phyloP scores from a whole-genome alignment of 2,329 filamentous ascomycete genomes.

The Didymella arachidicola region DNA sequence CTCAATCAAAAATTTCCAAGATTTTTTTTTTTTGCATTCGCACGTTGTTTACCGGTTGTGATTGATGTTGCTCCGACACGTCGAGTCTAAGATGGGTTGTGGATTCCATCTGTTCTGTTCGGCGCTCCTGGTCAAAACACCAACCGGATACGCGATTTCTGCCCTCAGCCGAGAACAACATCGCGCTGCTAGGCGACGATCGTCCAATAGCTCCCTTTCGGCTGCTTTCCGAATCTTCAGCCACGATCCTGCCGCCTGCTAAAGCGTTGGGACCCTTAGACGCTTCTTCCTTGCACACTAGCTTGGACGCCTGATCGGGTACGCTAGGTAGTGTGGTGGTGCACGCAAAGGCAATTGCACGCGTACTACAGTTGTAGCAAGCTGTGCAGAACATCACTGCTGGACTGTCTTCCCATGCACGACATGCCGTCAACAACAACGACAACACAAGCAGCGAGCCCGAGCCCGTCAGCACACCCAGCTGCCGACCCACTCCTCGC shows the following conservation, averaged over 20 bases:
- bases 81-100: neutral
- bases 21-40: neutral
- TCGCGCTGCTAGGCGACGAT: constrained; percentile 12
- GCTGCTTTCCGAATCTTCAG: constrained; percentile 8
- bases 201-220: constrained; percentile 14
- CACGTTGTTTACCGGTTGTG: neutral
- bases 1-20: constrained; percentile 17
- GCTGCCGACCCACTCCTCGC: constrained; percentile 9
- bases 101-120: neutral
- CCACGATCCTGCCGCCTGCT: constrained; percentile 5
- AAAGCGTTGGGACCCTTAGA: neutral
- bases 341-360: neutral
- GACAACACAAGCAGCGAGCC: too few species aligned
- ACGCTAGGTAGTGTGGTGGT: constrained; percentile 4
- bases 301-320: constrained; percentile 4
- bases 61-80: neutral
- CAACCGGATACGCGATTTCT: neutral
- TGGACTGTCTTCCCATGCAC: neutral
- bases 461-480: too few species aligned
- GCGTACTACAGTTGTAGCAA: neutral
- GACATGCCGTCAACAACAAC: neutral
- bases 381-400: neutral
- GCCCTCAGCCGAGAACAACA: constrained; percentile 6
- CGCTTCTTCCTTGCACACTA: neutral
- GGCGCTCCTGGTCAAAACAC: neutral